phyloP scores from a whole-genome alignment of 257 asterid species.

The Galeopsis tetrahit region DNA sequence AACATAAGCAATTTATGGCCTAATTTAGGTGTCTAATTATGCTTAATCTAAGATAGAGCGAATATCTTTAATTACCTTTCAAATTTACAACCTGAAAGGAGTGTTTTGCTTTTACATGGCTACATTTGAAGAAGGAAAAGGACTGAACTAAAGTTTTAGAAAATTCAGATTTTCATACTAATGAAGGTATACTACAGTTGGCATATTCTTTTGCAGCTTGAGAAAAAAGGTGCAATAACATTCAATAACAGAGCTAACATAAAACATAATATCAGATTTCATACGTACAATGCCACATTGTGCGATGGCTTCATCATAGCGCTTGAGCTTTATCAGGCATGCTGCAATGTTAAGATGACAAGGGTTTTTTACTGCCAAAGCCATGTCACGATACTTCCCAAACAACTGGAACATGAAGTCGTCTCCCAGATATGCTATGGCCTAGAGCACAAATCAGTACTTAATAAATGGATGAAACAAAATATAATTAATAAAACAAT shows the following conservation, averaged over 20 bases:
- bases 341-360: slow-evolving; percentile 97
- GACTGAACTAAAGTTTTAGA: neutral
- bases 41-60: slow-evolving; percentile 2
- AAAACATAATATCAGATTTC: slow-evolving; percentile 20
- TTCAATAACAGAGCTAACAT: slow-evolving; percentile 12
- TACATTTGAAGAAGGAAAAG: neutral
- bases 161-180: slow-evolving; percentile 15
- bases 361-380: slow-evolving; percentile 96
- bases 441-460: slow-evolving; percentile 50
- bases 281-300: slow-evolving; percentile 86
- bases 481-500: slow-evolving; percentile 16
- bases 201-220: slow-evolving; percentile 8
- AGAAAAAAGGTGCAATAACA: slow-evolving; percentile 20
- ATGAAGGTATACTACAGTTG: neutral
- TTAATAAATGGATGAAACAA: neutral
- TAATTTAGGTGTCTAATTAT: slow-evolving; percentile 11
- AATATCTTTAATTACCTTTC: neutral
- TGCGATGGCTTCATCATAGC: slow-evolving; percentile 85
- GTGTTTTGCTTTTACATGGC: slow-evolving; percentile 5
- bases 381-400: slow-evolving; percentile 95
- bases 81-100: neutral
- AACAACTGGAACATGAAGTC: slow-evolving; percentile 98
- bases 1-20: neutral
- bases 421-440: slow-evolving; percentile 97
- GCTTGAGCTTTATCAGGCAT: slow-evolving; percentile 85